Percentiles rank a stretch among this genome's conserved stretches.
Evolutionary conservation across 2,329 filamentous ascomycete genomes (phyloP).

Genomic region (Proliferodiscus dingleyae): DNA sequence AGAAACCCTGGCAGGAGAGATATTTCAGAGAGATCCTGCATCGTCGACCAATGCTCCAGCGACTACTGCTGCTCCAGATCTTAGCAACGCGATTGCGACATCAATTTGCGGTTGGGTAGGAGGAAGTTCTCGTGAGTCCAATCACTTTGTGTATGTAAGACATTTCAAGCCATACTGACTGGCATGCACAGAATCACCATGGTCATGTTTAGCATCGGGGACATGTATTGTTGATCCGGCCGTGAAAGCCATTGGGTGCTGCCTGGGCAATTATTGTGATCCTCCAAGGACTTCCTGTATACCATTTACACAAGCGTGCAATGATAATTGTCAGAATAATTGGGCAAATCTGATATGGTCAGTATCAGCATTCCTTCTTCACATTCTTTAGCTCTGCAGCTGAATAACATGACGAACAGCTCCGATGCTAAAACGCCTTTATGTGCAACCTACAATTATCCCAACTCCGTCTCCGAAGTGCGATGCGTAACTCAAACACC

Average conservation of each 20-base stretch:
- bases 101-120: neutral
- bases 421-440: neutral
- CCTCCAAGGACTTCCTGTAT: neutral
- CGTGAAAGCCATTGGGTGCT: neutral
- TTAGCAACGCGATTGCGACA: neutral
- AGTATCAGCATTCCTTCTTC: neutral
- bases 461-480: neutral
- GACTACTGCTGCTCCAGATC: neutral
- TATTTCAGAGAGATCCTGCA: neutral
- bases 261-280: neutral
- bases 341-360: neutral
- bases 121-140: neutral
- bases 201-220: neutral
- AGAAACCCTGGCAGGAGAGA: neutral
- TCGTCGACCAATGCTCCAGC: neutral
- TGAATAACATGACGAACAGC: no score
- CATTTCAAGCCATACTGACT: no score
- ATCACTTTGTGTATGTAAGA: neutral
- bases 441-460: neutral
- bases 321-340: neutral
- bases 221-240: neutral
- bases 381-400: no score
- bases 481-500: neutral
- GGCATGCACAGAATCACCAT: neutral
- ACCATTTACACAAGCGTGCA: neutral